Conservation (phyloP, 495 filamentous ascomycete genomes). For the Neurospora tetrasperma region DNA sequence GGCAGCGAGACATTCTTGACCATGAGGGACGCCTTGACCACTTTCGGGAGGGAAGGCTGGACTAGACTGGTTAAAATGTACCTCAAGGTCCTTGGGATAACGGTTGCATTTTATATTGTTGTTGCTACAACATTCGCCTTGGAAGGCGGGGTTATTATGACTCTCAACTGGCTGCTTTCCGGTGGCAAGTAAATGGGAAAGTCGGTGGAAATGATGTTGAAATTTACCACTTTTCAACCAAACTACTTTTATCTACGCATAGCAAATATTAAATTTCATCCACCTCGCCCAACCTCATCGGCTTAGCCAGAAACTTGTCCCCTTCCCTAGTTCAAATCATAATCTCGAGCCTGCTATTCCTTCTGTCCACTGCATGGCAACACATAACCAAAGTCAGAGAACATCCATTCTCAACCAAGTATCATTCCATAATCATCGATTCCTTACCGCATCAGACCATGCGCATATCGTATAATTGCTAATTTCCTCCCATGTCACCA, state of each 20-base stretch:
- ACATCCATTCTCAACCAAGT: background rate
- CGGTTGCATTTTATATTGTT: constrained; percentile 37
- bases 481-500: background rate
- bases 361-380: background rate
- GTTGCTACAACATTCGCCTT: constrained; percentile 32
- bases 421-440: background rate
- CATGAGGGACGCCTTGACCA: constrained; percentile 61
- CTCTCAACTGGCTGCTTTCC: background rate
- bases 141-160: background rate
- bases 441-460: background rate
- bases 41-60: constrained; percentile 55
- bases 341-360: background rate
- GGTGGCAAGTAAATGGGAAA: background rate
- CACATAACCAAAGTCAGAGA: background rate
- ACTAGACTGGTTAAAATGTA: constrained; percentile 58
- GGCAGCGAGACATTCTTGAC: constrained; percentile 46
- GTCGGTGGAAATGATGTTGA: background rate
- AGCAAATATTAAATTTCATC: background rate
- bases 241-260: background rate
- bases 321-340: background rate
- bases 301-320: background rate
- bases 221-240: background rate
- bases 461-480: background rate
- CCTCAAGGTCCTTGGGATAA: constrained; percentile 43
- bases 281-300: background rate